A percentile compares a stretch with the other conserved stretches of the same genome.
These are phyloP conservation scores for Verticillium nubilum DNA, from an alignment of 2,329 filamentous ascomycete species.

Conservation along the genomic window DNA sequence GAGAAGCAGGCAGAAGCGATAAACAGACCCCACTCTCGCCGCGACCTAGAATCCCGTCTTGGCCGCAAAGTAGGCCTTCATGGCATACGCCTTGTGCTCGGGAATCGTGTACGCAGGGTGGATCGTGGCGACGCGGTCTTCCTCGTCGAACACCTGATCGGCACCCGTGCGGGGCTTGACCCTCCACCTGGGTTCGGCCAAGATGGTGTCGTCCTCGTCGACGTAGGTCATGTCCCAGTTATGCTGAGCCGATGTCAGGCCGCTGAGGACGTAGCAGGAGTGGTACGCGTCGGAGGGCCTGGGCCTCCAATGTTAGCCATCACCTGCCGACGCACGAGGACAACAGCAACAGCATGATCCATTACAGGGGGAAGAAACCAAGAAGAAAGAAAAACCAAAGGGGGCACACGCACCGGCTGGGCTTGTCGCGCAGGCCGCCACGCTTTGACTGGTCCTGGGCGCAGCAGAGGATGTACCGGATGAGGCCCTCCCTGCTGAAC, in stretches of 20 bases:
- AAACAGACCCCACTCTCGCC: neutral
- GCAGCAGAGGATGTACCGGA: slow-evolving; percentile 84
- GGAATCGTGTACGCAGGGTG: slow-evolving; percentile 87
- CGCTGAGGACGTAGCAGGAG: slow-evolving; percentile 84
- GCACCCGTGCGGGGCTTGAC: slow-evolving; percentile 43
- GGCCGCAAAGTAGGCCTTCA: slow-evolving; percentile 58
- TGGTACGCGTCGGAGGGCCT: slow-evolving; percentile 85
- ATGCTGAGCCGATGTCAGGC: slow-evolving; percentile 78
- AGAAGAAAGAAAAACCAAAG: neutral
- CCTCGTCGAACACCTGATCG: slow-evolving; percentile 62
- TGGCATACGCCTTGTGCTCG: slow-evolving; percentile 58
- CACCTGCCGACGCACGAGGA: neutral
- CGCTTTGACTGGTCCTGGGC: slow-evolving; percentile 67
- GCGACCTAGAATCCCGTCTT: slow-evolving; percentile 49
- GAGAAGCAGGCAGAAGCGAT: neutral
- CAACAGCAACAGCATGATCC: neutral
- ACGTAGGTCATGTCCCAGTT: slow-evolving; percentile 41
- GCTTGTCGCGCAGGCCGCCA: slow-evolving; percentile 90
- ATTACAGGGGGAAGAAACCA: neutral
- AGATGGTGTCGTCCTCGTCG: slow-evolving; percentile 22
- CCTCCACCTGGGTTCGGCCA: slow-evolving; percentile 36
- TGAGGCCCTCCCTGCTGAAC: slow-evolving; percentile 79
- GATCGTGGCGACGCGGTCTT: slow-evolving; percentile 62
- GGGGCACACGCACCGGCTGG: slow-evolving; percentile 63
- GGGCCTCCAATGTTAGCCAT: neutral